Evolutionary conservation across 2,329 filamentous ascomycete genomes (phyloP).

Genomic region (Ceratocystis cacaofunesta): DNA sequence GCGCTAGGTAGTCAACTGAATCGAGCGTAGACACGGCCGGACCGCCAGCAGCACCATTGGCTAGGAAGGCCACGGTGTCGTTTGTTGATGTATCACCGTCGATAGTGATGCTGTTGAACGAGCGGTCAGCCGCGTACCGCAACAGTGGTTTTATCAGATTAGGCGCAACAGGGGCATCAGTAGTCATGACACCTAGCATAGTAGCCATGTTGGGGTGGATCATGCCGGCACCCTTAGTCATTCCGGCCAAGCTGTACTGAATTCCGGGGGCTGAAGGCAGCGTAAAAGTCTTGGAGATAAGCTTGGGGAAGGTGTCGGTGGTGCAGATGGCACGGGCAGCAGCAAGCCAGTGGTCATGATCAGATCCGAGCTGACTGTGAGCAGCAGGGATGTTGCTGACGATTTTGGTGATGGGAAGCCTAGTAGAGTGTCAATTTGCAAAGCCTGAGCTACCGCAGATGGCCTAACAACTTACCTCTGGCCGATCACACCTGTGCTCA

Average conservation of each 20-base stretch:
- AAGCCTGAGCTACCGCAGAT: neutral
- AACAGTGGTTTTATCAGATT: constrained; percentile 54
- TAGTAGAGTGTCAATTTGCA: constrained; percentile 22
- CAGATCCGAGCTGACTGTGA: constrained; percentile 52
- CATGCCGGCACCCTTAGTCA: constrained; percentile 98
- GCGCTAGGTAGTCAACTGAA: constrained; percentile 50
- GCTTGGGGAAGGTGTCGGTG: constrained; percentile 95
- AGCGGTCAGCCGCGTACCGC: constrained; percentile 58
- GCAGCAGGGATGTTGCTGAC: constrained; percentile 65
- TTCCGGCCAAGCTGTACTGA: constrained; percentile 76
- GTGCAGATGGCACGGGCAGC: constrained; percentile 90
- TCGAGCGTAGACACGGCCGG: constrained; percentile 40
- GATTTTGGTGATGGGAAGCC: constrained; percentile 84
- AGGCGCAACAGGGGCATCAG: constrained; percentile 68
- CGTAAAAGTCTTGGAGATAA: constrained; percentile 69
- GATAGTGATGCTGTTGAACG: constrained; percentile 93
- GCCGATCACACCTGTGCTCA: constrained; percentile 97
- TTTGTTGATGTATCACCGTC: constrained; percentile 97
- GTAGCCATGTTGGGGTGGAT: constrained; percentile 99
- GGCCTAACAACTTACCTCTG: constrained; percentile 45
- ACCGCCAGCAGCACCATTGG: constrained; percentile 82
- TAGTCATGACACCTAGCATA: constrained; percentile 78
- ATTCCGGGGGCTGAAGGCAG: constrained; percentile 56
- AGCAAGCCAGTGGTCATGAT: constrained; percentile 74
- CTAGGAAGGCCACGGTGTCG: constrained; percentile 86